Base-by-base conservation (phyloP, 345 rosid genomes). In the Aquilaria sinensis region DNA sequence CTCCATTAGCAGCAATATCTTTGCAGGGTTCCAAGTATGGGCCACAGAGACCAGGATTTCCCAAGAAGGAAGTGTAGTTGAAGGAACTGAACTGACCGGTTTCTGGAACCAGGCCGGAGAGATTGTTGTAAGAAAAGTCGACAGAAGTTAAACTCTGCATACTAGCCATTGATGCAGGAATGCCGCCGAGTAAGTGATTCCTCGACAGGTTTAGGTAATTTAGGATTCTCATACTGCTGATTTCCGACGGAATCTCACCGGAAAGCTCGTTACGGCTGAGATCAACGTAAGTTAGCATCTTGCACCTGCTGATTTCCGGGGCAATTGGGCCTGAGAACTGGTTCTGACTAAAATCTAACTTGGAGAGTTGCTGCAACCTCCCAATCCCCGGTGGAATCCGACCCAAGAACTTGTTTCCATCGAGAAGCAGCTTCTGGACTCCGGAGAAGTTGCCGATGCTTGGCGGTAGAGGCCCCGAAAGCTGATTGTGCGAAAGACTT, bases 131-230 rank as follows among this genome's bases (percentile, higher is more conserved):
- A 2, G 96, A 88, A 68, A 91, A 91, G 80, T 91, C 97, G 51
- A 91, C 91, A 6, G 96, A 86, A 6, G 97, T 91, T 67, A 91
- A 81, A 70, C 96, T 88, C 78, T 88, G 97, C 97, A 91, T 91
- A 45, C 80, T 65, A 29, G 97, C 67, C 61, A 91, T 80, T 2
- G 97, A 79, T 6, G 83, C 31, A 12, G 97, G 97, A 70, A 91
- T 83, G 64, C 76, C 60, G 45, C 97, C 97, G 0, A 81, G 56
- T 11, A 91, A 79, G 75, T 84, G 84, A 71, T 91, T 91, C 66
- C 89, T 81, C 14, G 96, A 91, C 23, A 91, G 70, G 74, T 91
- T 91, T 55, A 91, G 82, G 81, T 91, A 91, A 64, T 88, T 88
- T 70, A 91, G 58, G 65, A 91, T 88, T 85, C 74, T 84, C 96